These are phyloP conservation scores for Suillus variegatus DNA, from an alignment of 768 basidiomycete genomes.

Conservation along the genomic window DNA sequence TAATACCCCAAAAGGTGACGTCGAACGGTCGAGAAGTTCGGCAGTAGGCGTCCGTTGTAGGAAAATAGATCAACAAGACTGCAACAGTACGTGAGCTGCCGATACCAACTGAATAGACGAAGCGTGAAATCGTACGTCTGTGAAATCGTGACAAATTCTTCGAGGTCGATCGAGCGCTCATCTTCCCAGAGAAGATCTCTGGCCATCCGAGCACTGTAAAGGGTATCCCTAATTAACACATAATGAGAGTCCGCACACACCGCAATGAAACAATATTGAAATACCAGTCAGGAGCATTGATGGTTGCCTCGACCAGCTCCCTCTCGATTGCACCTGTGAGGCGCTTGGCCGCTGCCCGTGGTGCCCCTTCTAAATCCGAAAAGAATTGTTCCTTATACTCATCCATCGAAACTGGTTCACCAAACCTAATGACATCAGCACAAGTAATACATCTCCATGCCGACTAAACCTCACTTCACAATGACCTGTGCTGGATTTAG, in stretches of 20 bases:
- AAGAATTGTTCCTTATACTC: constrained; percentile 78
- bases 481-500: constrained; percentile 52
- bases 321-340: constrained; percentile 75
- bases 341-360: constrained; percentile 82
- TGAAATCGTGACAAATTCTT: constrained; percentile 80
- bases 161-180: constrained; percentile 72
- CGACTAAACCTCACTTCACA: constrained; percentile 56
- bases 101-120: constrained; percentile 8
- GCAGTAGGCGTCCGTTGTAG: constrained; percentile 60
- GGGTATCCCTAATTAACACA: constrained; percentile 68
- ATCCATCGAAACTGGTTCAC: constrained; percentile 75
- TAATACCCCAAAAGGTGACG: constrained; percentile 83
- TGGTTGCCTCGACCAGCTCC: constrained; percentile 71
- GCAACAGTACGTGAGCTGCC: constrained; percentile 23
- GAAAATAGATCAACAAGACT: constrained; percentile 91
- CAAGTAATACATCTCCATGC: neutral
- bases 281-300: constrained; percentile 95
- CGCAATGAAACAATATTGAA: constrained; percentile 26
- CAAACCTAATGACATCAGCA: constrained; percentile 59
- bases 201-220: constrained; percentile 90
- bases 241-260: constrained; percentile 19
- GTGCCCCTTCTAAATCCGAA: constrained; percentile 62
- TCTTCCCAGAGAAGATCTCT: constrained; percentile 91
- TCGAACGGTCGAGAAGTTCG: constrained; percentile 62
- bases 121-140: constrained; percentile 73